Evolutionary conservation across 179 eudicot genomes (phyloP).

Genomic region (Gypsophila paniculata): DNA sequence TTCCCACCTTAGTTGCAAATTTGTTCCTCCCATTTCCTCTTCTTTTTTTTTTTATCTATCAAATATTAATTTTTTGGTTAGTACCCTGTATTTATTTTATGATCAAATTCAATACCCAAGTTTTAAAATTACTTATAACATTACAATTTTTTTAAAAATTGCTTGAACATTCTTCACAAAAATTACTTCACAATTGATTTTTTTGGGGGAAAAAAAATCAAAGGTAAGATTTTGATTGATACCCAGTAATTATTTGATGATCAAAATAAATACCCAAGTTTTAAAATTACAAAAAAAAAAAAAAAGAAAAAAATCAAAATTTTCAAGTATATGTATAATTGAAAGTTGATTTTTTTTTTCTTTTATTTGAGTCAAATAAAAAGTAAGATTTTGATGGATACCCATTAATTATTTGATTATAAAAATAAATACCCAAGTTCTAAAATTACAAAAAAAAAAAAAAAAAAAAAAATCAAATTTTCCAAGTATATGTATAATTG

Average conservation of each 20-base stretch:
- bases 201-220: background rate
- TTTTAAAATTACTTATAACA: slow-evolving; percentile 10
- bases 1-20: slow-evolving; percentile 86
- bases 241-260: slow-evolving; percentile 6
- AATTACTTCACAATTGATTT: no score
- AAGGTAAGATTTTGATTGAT: slow-evolving; percentile 3
- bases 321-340: no score
- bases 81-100: slow-evolving; percentile 18
- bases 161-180: no score
- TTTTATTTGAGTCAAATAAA: no score
- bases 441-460: background rate
- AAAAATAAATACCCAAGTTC: background rate
- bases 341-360: no score
- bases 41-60: background rate
- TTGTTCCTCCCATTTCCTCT: slow-evolving; percentile 42
- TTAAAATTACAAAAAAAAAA: background rate
- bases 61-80: slow-evolving; percentile 17
- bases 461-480: no score
- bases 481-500: no score
- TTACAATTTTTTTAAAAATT: background rate
- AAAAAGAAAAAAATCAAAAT: no score
- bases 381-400: no score
- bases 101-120: slow-evolving; percentile 27
- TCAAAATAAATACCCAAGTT: slow-evolving; percentile 1
- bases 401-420: slow-evolving; percentile 4